Evolutionary conservation across 2,329 filamentous ascomycete genomes (phyloP).

Genomic region (Ascomycota sp.): DNA sequence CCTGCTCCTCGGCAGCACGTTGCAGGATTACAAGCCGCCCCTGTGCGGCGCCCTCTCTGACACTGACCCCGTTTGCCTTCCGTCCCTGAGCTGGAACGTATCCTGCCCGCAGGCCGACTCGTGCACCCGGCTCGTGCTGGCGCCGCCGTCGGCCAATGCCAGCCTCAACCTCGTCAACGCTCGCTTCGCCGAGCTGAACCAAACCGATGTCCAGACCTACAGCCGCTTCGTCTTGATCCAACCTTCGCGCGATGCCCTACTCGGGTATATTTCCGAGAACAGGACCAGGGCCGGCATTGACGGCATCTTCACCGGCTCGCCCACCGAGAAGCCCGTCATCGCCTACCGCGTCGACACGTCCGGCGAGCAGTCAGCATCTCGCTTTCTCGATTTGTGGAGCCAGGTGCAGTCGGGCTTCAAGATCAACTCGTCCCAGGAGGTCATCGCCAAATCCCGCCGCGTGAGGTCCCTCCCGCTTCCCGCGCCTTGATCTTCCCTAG

Average conservation of each 20-base stretch:
- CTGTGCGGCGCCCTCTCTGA: slow-evolving; percentile 19
- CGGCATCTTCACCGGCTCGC: slow-evolving; percentile 3
- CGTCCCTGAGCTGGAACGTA: slow-evolving; percentile 11
- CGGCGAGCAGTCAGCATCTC: slow-evolving; percentile 1
- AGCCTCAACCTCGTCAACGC: slow-evolving; percentile 4
- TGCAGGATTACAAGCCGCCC: slow-evolving; percentile 31
- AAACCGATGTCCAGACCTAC: slow-evolving; percentile 1
- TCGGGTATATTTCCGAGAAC: slow-evolving; percentile 2
- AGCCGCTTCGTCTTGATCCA: slow-evolving; percentile 2
- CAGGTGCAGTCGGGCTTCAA: slow-evolving; percentile 8
- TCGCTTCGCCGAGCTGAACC: slow-evolving; percentile 2
- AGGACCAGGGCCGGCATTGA: slow-evolving; percentile 1
- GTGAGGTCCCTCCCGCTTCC: too few species aligned
- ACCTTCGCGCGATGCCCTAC: slow-evolving; percentile 1
- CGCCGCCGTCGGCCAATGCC: slow-evolving; percentile 12
- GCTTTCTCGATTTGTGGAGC: slow-evolving; percentile 5
- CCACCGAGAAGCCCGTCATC: slow-evolving; percentile 3
- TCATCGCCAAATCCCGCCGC: slow-evolving; percentile 33
- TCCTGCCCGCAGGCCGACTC: slow-evolving; percentile 15
- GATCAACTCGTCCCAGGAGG: slow-evolving; percentile 35
- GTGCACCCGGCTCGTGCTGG: slow-evolving; percentile 3
- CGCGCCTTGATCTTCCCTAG: too few species aligned
- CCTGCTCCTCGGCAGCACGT: slow-evolving; percentile 50
- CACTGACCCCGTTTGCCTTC: neutral
- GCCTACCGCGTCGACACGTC: slow-evolving; percentile 2